Evolutionary conservation across 805 yeast species (phyloP), one percentile per base, ranked within the genome.

Genomic region (Candida fluviatilis): DNA sequence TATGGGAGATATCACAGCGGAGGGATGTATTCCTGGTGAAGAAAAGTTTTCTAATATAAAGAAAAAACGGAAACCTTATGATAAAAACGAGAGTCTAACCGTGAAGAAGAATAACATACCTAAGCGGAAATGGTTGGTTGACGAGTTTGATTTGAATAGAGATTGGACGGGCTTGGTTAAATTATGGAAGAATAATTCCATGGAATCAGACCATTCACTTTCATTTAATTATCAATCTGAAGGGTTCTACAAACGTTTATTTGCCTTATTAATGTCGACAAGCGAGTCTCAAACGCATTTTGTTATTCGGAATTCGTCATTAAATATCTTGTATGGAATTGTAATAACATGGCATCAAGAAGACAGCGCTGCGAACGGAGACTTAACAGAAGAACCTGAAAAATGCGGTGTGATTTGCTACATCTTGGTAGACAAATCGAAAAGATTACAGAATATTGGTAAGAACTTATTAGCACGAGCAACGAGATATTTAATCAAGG

Each of bases 11-110:
- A 47, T 63, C n/a, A 57, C 57, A 12, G 68, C 84, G 0, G 66
- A 62, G 27, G 84, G 84, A 1, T 60, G 69, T 31, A 69, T 79
- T 18, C 83, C 84, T 0, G 82, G 82, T 1, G 78, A 75, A 46
- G 62, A 60, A 43, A 66, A 61, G 31, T 63, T 58, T 36, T 45
- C 57, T 3, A 37, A 40, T 26, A 52, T 55, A 28, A 40, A 35
- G 31, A 49, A 46, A 26, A 58, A 59, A 42, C 49, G 64, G 24
- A 53, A 58, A 12, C 32, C 41, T 23, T 44, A 43, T 43, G 53
- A 47, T 10, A 40, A 19, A 34, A 37, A 12, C 32, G 36, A 18
- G 15, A 36, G 18, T 25, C 35, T 13, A 47, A 38, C 17, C 33
- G 46, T 42, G 4, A 28, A 38, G 12, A 45, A 35, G 19, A 45